These are phyloP conservation scores for Ceratopteris richardii DNA, from an alignment of 75 land plant genomes.

Conservation along the genomic window DNA sequence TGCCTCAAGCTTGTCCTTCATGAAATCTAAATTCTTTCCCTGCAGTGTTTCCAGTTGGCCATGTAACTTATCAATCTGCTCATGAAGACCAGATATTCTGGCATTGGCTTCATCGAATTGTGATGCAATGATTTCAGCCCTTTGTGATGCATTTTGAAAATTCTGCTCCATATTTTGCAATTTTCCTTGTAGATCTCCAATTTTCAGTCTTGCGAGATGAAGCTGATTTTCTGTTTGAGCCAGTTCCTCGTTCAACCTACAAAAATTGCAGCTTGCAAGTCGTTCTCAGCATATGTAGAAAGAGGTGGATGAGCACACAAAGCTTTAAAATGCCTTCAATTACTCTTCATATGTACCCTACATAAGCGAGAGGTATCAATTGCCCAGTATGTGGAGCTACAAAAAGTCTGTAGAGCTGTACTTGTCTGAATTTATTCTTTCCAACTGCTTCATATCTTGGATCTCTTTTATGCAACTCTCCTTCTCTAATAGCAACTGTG, in stretches of 20 bases:
- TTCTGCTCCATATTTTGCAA: not conserved
- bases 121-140: not conserved
- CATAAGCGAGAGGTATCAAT: too few relatives aligned
- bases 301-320: too few relatives aligned
- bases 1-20: not conserved
- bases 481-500: not conserved
- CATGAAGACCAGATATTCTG: not conserved
- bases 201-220: not conserved
- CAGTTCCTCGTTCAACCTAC: too few relatives aligned
- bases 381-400: too few relatives aligned
- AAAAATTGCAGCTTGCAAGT: too few relatives aligned
- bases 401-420: too few relatives aligned
- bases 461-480: not conserved
- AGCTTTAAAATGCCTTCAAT: too few relatives aligned
- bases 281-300: too few relatives aligned
- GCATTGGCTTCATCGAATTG: not conserved
- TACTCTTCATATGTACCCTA: too few relatives aligned
- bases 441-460: not conserved
- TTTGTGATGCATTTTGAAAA: not conserved
- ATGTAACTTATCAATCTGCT: not conserved
- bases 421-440: not conserved
- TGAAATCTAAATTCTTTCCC: not conserved
- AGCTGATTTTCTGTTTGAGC: too few relatives aligned
- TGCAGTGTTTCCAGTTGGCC: not conserved
- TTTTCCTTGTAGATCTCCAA: not conserved